These are phyloP conservation scores for Dryadomyces quercus-mongolicae DNA, from an alignment of 2,329 filamentous ascomycete species.

Conservation along the genomic window DNA sequence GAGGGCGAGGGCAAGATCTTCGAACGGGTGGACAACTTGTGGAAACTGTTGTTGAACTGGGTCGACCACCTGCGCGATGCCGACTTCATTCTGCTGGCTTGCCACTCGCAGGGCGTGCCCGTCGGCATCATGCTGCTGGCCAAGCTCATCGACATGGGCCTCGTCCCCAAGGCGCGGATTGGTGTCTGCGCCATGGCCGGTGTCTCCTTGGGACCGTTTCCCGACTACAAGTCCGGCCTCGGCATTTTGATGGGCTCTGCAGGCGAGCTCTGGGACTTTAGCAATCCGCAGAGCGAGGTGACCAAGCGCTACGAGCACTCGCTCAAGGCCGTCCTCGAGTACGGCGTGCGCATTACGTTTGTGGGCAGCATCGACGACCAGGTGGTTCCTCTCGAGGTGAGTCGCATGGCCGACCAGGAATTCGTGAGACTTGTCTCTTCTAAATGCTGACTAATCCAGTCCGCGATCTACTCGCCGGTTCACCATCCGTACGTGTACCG, in stretches of 20 bases:
- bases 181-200: slow-evolving; percentile 86
- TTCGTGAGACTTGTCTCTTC: too few species aligned
- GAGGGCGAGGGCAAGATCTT: slow-evolving; percentile 90
- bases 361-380: slow-evolving; percentile 96
- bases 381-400: slow-evolving; percentile 77
- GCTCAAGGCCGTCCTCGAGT: slow-evolving; percentile 59
- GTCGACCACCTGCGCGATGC: slow-evolving; percentile 79
- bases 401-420: not conserved
- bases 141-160: slow-evolving; percentile 82
- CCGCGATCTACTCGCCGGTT: slow-evolving; percentile 74
- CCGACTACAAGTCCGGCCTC: slow-evolving; percentile 80
- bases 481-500: slow-evolving; percentile 89
- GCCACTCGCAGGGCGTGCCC: slow-evolving; percentile 90
- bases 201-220: slow-evolving; percentile 85
- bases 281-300: slow-evolving; percentile 66
- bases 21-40: slow-evolving; percentile 81
- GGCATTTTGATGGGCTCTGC: slow-evolving; percentile 79
- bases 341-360: slow-evolving; percentile 75
- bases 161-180: slow-evolving; percentile 63
- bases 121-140: slow-evolving; percentile 87
- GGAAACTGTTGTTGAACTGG: slow-evolving; percentile 92
- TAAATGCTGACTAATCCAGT: slow-evolving; percentile 30
- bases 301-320: slow-evolving; percentile 71
- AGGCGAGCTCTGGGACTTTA: slow-evolving; percentile 92
- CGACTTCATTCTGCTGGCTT: slow-evolving; percentile 84